Base-by-base conservation (phyloP, 768 basidiomycete genomes). In the Amanita rubescens region DNA sequence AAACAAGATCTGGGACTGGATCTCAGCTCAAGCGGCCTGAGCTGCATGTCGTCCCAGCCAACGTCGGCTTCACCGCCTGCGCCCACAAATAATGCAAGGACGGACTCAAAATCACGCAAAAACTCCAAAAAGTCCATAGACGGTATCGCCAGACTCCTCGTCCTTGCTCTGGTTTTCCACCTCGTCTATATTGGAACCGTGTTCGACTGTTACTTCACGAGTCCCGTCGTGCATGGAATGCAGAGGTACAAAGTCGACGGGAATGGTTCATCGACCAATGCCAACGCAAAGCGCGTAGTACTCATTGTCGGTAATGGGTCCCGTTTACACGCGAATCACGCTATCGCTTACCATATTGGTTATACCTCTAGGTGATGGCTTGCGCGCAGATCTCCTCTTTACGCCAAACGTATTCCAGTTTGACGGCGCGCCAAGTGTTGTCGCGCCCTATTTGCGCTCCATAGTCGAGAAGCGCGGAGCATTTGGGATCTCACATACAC, bases 141-240 rank as follows among this genome's bases (percentile, higher is more conserved):
- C 5, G 72, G 71, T 62, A 68, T 77, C 33, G 56, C 63, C 1
- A 66, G 70, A 53, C 70, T 88, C 14, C 75, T 91, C 14, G 55
- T 78, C n/a, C 65, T 87, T 38, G 87, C 86, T 30, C 74, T 92
- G 34, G 62, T 84, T 35, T 90, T 91, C 62, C 90, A 93, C 62
- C 65, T 87, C 49, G 72, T 83, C 5, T 89, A 81, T 66, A 85
- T 86, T 50, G 77, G 75, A 33, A 82, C 85, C 3, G 81, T 76
- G 14, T 94, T 94, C 68, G 88, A 92, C 68, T 91, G 90, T 67
- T 94, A 93, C 65, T 94, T 94, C 65, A 87, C 81, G 22, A 87
- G 83, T 59, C 86, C 89, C 0, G 87, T 90, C 7, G 87, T 89
- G 20, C 76, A 83, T 71, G 87, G 87, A 47, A 90, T 90, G 86